These are phyloP conservation scores for Tulasnella sp. DNA, from an alignment of 768 basidiomycete species.

Conservation along the genomic window DNA sequence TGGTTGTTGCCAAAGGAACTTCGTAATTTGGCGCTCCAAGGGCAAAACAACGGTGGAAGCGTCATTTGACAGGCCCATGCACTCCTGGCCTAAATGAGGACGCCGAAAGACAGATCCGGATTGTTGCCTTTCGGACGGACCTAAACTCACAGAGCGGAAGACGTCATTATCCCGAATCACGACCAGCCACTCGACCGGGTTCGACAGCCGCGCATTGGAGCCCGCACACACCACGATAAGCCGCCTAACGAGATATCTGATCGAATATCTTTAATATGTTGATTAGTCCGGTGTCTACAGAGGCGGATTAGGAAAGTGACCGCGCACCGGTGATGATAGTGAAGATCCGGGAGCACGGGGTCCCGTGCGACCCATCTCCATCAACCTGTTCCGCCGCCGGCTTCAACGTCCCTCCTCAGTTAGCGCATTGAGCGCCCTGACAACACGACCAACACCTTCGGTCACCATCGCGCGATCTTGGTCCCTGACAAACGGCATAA, in stretches of 20 bases:
- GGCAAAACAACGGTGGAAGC: not conserved
- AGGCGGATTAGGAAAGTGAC: not conserved
- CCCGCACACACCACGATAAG: not conserved
- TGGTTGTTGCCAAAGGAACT: not conserved
- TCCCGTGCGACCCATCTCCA: constrained; percentile 9
- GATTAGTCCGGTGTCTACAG: not conserved
- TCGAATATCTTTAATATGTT: not conserved
- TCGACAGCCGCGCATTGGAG: not conserved
- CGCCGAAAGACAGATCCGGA: not conserved
- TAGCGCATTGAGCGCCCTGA: constrained; percentile 43
- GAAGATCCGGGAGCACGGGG: constrained; percentile 20
- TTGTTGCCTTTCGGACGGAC: not conserved
- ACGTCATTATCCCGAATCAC: constrained; percentile 8
- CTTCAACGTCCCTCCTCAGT: constrained; percentile 32
- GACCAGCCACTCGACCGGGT: not conserved
- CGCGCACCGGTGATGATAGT: constrained; percentile 11
- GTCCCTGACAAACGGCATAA: constrained; percentile 40
- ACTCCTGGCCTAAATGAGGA: not conserved
- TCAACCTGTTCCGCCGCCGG: not conserved
- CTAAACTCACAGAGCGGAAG: constrained; percentile 17
- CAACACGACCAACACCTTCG: constrained; percentile 43
- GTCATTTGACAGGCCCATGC: constrained; percentile 8
- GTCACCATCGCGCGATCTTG: constrained; percentile 42
- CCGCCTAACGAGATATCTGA: not conserved
- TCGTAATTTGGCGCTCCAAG: not conserved